Evolutionary conservation across 192 early-diverging fungal species (phyloP).

Genomic region (Podila epicladia): DNA sequence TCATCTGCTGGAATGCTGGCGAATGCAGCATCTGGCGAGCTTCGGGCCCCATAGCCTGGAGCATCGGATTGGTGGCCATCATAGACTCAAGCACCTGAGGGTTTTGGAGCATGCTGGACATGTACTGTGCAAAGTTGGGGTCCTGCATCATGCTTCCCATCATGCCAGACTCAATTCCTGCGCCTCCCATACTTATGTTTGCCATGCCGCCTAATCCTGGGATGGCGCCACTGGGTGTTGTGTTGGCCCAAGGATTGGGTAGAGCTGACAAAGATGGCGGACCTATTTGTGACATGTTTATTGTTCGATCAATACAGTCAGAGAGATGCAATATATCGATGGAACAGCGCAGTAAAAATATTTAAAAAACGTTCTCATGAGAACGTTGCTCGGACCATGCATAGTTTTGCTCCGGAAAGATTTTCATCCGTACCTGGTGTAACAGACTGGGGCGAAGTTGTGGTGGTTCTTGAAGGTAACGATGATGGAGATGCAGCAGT

Average conservation of each 20-base stretch:
- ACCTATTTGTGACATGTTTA: not conserved
- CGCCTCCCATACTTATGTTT: constrained; percentile 63
- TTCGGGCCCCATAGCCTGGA: constrained; percentile 82
- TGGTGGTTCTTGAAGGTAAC: not conserved
- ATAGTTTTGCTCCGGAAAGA: too few species aligned
- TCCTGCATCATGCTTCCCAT: constrained; percentile 75
- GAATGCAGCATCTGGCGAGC: constrained; percentile 83
- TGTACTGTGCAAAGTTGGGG: constrained; percentile 82
- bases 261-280: not conserved
- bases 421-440: not conserved
- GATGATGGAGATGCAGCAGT: not conserved
- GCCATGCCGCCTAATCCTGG: not conserved
- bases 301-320: not conserved
- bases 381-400: too few species aligned
- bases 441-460: not conserved
- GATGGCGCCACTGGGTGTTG: not conserved
- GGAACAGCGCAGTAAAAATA: too few species aligned
- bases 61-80: constrained; percentile 83
- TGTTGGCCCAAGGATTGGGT: constrained; percentile 12
- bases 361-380: too few species aligned
- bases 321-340: too few species aligned
- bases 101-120: constrained; percentile 82
- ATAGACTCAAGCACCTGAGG: constrained; percentile 87
- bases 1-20: constrained; percentile 77
- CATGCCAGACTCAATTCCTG: constrained; percentile 58